Evolutionary conservation across 257 asterid species (phyloP), one percentile per base, ranked within the genome.

Genomic region (Solanum bulbocastanum): DNA sequence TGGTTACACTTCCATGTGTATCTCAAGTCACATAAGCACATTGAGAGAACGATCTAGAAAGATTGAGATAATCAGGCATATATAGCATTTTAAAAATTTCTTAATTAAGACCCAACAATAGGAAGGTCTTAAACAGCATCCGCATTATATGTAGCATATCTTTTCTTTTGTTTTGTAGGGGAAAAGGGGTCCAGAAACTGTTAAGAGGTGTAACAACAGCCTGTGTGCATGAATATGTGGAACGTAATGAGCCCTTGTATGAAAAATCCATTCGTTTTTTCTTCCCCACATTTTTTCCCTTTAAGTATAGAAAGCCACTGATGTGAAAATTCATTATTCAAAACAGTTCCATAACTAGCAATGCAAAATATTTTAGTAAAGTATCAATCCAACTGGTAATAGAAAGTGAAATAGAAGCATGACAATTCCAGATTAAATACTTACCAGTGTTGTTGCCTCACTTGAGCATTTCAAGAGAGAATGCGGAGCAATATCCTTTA

Each of bases 381-480:
- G 81, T 20, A 73, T 73, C 37, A 42, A 78, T 42, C 58, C 62
- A 78, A 22, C 37, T 42, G 5, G 62, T 42, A 78, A 42, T 25
- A 40, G n/a, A 78, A 75, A 75, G 35, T 75, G 10, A 74, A 73
- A 73, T 37, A 73, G 16, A 73, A 73, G 82, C 49, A 74, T 74
- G 82, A 74, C 15, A 73, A 74, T 36, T 76, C 60, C 23, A 39
- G 58, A 83, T 37, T 22, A 65, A 78, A 76, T 8, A n/a, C 92
- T 85, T 95, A 95, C 98, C 96, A 93, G 89, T 75, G 98, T 95
- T 46, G 96, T 92, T 42, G 94, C 96, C 88, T 95, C 98, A 91
- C 98, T 95, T 14, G 98, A 91, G 91, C 98, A 94, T 87, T 93
- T 93, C 93, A 95, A 88, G 75, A 94, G 94, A 90, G 93, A 89